Percentiles rank a stretch among this genome's conserved stretches.
These are phyloP conservation scores for Podaxis carcinomalis DNA, from an alignment of 768 basidiomycete genomes.

Conservation along the genomic window DNA sequence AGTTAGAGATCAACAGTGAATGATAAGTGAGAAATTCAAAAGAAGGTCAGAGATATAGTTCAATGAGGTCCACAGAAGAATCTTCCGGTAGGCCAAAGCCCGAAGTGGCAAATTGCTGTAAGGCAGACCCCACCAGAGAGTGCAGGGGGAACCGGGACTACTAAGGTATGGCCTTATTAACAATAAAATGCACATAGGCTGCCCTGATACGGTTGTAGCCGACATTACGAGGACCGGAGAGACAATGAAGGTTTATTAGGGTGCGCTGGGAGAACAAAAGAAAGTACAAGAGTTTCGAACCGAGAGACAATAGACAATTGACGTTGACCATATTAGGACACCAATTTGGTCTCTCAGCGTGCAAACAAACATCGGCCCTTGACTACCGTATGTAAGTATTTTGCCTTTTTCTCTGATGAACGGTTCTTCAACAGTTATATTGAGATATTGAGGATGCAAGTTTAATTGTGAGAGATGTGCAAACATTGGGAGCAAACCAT, in stretches of 20 bases:
- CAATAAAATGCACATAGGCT: background rate
- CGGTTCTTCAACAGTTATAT: background rate
- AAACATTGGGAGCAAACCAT: no score
- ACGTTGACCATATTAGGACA: background rate
- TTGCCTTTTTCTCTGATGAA: background rate
- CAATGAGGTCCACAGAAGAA: background rate
- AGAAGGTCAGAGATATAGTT: background rate
- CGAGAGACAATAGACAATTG: background rate
- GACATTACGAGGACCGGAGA: background rate
- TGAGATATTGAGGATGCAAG: no score
- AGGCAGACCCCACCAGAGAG: slow-evolving; percentile 25
- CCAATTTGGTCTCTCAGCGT: background rate
- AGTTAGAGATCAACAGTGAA: slow-evolving; percentile 1
- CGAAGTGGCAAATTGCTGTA: slow-evolving; percentile 5
- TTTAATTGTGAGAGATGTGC: no score
- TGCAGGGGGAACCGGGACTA: slow-evolving; percentile 1
- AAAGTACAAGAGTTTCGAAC: slow-evolving; percentile 1
- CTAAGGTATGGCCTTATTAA: background rate
- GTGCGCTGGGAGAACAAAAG: slow-evolving; percentile 5
- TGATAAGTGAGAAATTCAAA: slow-evolving; percentile 2
- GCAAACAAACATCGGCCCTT: background rate
- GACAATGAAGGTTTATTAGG: background rate
- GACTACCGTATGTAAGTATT: background rate
- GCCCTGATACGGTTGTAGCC: background rate
- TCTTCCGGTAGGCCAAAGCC: slow-evolving; percentile 3